phyloP scores from a whole-genome alignment of 78 protist genomes.

The Dictyostelium purpureum region DNA sequence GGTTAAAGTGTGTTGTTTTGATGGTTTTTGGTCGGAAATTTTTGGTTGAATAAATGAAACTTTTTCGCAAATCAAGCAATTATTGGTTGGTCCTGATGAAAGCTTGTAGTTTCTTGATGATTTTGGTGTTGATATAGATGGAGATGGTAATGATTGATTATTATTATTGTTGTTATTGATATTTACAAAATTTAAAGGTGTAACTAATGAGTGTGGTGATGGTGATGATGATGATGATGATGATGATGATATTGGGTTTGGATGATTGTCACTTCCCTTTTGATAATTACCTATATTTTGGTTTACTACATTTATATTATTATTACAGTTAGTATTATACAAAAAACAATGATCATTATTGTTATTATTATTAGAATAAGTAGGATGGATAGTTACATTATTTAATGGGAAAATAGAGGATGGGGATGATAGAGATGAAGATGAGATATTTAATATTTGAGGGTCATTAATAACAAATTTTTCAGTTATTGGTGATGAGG shows the following conservation, averaged over 20 bases:
- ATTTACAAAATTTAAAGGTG: not conserved
- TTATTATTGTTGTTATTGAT: not conserved
- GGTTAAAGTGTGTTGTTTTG: conserved; percentile 11
- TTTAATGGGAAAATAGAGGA: not conserved
- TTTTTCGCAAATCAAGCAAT: conserved; percentile 22
- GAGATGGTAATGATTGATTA: not conserved
- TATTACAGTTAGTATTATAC: not conserved
- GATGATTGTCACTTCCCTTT: too few species aligned
- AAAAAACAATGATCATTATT: not conserved
- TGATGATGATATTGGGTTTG: not conserved
- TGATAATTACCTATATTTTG: too few species aligned
- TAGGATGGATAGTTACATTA: not conserved
- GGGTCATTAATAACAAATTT: not conserved
- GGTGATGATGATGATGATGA: not conserved
- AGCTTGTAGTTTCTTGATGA: not conserved
- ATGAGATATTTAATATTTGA: not conserved
- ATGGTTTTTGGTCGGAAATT: not conserved
- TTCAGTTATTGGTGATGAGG: not conserved
- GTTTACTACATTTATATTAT: not conserved
- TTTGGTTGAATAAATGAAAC: conserved; percentile 33
- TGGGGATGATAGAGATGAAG: conserved; percentile 6
- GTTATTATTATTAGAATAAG: not conserved
- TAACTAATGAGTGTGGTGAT: not conserved
- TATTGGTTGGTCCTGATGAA: not conserved
- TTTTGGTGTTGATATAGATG: not conserved